phyloP scores from a whole-genome alignment of 257 asterid species.

The Cynanchum wilfordii region DNA sequence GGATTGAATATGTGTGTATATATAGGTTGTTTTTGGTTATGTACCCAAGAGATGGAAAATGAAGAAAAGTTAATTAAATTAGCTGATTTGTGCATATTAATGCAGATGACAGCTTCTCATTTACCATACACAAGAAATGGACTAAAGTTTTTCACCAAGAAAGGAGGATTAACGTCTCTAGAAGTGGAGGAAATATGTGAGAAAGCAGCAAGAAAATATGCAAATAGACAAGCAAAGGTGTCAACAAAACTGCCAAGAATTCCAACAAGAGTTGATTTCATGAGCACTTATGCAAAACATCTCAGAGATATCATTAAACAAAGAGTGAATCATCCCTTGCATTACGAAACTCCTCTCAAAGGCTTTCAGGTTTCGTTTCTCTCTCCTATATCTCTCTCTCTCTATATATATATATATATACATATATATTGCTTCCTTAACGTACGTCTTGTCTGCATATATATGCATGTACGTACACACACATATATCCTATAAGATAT shows the following conservation, averaged over 20 bases:
- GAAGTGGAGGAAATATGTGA: conserved; percentile 82
- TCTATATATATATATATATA: too few species aligned
- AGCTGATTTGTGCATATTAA: too few species aligned
- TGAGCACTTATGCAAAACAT: conserved; percentile 68
- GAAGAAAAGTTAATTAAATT: neutral
- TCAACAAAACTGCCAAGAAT: conserved; percentile 41
- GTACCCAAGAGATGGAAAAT: neutral
- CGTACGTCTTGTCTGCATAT: conserved; percentile 6
- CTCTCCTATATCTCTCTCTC: neutral
- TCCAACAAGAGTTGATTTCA: conserved; percentile 58
- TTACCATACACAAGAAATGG: conserved; percentile 93
- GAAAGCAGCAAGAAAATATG: conserved; percentile 64
- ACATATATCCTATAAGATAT: neutral
- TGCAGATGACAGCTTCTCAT: conserved; percentile 96
- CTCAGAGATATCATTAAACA: conserved; percentile 65
- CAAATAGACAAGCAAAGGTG: conserved; percentile 58
- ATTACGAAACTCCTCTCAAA: conserved; percentile 63
- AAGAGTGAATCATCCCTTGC: conserved; percentile 68
- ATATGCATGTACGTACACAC: neutral
- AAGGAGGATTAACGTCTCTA: conserved; percentile 74
- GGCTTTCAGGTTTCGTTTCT: conserved; percentile 62
- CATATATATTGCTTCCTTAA: neutral
- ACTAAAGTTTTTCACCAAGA: conserved; percentile 69
- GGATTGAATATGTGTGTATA: too few species aligned
- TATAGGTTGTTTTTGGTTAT: too few species aligned